A percentile compares a stretch with the other conserved stretches of the same genome.
Conservation (phyloP, 2,329 filamentous ascomycete genomes). For the Coniochaeta ligniaria region DNA sequence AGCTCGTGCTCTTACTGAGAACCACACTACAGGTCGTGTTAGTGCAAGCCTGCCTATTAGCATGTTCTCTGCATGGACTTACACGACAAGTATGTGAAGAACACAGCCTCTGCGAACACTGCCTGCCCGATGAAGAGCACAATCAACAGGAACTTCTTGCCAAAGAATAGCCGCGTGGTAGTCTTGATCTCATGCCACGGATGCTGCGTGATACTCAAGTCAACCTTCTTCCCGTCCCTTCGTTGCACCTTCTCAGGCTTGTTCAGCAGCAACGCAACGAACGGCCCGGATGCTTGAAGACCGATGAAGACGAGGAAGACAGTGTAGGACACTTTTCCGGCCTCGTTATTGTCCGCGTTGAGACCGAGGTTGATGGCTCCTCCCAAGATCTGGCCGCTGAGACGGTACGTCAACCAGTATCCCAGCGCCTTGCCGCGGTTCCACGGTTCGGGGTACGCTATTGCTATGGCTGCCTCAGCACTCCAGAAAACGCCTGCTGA, state of each 20-base stretch:
- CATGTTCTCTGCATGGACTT: conserved; percentile 8
- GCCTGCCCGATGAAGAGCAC: conserved; percentile 63
- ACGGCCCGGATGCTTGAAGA: conserved; percentile 56
- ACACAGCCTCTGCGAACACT: conserved; percentile 65
- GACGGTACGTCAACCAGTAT: conserved; percentile 57
- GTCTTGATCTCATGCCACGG: conserved; percentile 52
- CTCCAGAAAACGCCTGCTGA: conserved; percentile 71
- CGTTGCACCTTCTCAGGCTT: conserved; percentile 55
- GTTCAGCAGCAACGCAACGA: conserved; percentile 58
- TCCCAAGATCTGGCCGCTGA: conserved; percentile 11
- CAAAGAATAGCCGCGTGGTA: conserved; percentile 52
- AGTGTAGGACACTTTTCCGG: conserved; percentile 41
- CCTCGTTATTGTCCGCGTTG: conserved; percentile 8
- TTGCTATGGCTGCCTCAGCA: conserved; percentile 66
- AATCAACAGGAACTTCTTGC: conserved; percentile 55
- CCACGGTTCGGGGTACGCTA: conserved; percentile 64
- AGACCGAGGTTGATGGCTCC: conserved; percentile 12
- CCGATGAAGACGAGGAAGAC: conserved; percentile 67
- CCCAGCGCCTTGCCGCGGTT: conserved; percentile 59
- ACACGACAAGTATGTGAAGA: conserved; percentile 58
- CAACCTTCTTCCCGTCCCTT: conserved; percentile 56
- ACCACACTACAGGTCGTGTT: conserved; percentile 44
- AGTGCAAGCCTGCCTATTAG: conserved; percentile 2
- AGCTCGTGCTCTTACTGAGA: conserved; percentile 61
- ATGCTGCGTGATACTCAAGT: conserved; percentile 48